Evolutionary conservation across 768 basidiomycete species (phyloP).

Genomic region (Amanita jacksonii): DNA sequence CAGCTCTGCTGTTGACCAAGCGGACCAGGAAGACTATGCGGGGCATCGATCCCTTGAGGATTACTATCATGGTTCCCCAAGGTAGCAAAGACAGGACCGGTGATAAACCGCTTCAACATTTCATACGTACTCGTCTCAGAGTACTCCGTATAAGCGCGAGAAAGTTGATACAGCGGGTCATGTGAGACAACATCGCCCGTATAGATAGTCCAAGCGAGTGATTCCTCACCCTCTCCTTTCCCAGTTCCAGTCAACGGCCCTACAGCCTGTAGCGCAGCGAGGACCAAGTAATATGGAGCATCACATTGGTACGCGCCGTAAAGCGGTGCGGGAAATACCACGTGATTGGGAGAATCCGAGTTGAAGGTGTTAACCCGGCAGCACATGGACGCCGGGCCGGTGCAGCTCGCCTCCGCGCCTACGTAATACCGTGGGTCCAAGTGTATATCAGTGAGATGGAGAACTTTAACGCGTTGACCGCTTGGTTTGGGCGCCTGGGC

Average conservation of each 20-base stretch:
- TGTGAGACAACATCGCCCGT: slow-evolving; percentile 73
- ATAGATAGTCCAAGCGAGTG: slow-evolving; percentile 57
- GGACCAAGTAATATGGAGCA: slow-evolving; percentile 48
- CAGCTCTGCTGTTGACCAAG: slow-evolving; percentile 59
- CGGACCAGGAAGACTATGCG: slow-evolving; percentile 42
- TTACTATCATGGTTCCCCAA: slow-evolving; percentile 75
- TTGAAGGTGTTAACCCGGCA: slow-evolving; percentile 52
- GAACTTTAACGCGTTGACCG: slow-evolving; percentile 57
- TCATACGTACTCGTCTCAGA: slow-evolving; percentile 30
- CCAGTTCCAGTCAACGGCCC: slow-evolving; percentile 52
- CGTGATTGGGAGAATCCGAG: slow-evolving; percentile 34
- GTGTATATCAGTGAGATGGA: slow-evolving; percentile 74
- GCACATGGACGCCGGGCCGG: slow-evolving; percentile 34
- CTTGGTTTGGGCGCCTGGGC: slow-evolving; percentile 51
- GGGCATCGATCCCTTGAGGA: slow-evolving; percentile 58
- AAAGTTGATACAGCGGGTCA: slow-evolving; percentile 55
- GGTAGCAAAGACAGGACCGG: slow-evolving; percentile 66
- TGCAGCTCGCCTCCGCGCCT: slow-evolving; percentile 63
- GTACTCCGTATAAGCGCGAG: slow-evolving; percentile 31
- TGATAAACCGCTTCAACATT: slow-evolving; percentile 48
- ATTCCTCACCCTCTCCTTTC: slow-evolving; percentile 26
- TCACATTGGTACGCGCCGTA: slow-evolving; percentile 57
- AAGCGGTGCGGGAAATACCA: slow-evolving; percentile 53
- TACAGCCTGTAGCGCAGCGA: slow-evolving; percentile 57
- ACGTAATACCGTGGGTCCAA: slow-evolving; percentile 66